A percentile compares a stretch with the other conserved stretches of the same genome.
phyloP scores from a whole-genome alignment of 2,329 filamentous ascomycete genomes.

The Emmonsia crescens region DNA sequence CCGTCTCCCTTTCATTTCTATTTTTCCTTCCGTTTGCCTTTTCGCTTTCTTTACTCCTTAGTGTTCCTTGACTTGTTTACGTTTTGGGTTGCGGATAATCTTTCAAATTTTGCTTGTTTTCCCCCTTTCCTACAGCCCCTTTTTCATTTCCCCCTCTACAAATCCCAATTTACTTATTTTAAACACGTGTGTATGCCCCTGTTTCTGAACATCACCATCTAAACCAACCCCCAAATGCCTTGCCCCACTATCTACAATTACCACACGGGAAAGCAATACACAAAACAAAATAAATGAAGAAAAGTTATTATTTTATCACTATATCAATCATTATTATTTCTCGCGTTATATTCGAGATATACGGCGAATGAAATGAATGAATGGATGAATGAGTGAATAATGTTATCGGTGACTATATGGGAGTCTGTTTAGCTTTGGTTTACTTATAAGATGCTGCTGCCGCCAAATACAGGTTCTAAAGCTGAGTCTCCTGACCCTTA shows the following conservation, averaged over 20 bases:
- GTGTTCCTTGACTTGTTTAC: background rate
- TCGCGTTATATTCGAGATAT: background rate
- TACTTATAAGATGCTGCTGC: no score
- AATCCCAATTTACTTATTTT: background rate
- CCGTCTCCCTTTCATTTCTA: background rate
- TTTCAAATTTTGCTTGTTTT: conserved; percentile 1
- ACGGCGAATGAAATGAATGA: background rate
- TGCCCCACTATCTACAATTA: background rate
- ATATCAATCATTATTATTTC: background rate
- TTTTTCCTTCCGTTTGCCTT: background rate
- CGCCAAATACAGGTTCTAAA: no score
- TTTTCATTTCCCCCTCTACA: background rate
- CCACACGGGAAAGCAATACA: background rate
- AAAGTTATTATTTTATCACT: conserved; percentile 3
- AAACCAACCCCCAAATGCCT: background rate
- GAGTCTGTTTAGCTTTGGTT: no score
- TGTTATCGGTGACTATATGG: background rate
- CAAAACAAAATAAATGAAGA: conserved; percentile 1
- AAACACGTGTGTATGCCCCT: background rate
- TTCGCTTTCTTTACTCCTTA: background rate
- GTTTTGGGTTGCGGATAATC: conserved; percentile 1
- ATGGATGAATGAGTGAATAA: background rate
- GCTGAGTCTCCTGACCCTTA: no score
- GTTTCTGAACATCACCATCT: background rate
- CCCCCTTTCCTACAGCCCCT: background rate